Evolutionary conservation across 2,329 filamentous ascomycete genomes (phyloP).

Genomic region (Diaporthe caulivora): DNA sequence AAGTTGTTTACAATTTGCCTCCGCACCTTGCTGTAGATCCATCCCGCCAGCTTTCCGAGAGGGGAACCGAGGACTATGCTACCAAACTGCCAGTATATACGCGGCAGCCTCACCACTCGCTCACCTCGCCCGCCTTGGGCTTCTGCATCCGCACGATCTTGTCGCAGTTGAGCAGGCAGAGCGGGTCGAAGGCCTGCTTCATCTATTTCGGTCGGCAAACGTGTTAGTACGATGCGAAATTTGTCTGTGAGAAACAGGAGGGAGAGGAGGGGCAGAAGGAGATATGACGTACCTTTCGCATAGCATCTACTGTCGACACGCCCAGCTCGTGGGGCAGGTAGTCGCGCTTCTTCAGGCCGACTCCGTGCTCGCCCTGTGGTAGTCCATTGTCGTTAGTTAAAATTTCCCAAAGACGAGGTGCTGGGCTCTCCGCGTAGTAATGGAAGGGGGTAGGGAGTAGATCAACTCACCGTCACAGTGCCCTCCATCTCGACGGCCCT

Average conservation of each 20-base stretch:
- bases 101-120: conserved; percentile 54
- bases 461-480: conserved; percentile 74
- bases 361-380: conserved; percentile 80
- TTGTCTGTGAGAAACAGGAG: conserved; percentile 1
- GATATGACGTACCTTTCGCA: conserved; percentile 75
- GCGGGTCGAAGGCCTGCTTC: conserved; percentile 83
- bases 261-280: background rate
- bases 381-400: conserved; percentile 28
- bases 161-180: conserved; percentile 77
- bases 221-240: background rate
- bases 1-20: background rate
- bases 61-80: background rate
- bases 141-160: conserved; percentile 75
- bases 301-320: conserved; percentile 79
- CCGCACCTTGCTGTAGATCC: too few relatives aligned
- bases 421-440: background rate
- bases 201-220: conserved; percentile 60
- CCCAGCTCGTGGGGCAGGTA: conserved; percentile 85
- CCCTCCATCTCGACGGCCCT: conserved; percentile 87
- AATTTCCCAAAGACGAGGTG: background rate
- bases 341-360: conserved; percentile 87
- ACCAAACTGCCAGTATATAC: background rate
- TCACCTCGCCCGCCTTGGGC: conserved; percentile 61
- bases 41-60: too few relatives aligned
- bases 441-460: too few relatives aligned